Conservation (phyloP, 2,329 filamentous ascomycete species). For the Hypomyces rosellus region DNA sequence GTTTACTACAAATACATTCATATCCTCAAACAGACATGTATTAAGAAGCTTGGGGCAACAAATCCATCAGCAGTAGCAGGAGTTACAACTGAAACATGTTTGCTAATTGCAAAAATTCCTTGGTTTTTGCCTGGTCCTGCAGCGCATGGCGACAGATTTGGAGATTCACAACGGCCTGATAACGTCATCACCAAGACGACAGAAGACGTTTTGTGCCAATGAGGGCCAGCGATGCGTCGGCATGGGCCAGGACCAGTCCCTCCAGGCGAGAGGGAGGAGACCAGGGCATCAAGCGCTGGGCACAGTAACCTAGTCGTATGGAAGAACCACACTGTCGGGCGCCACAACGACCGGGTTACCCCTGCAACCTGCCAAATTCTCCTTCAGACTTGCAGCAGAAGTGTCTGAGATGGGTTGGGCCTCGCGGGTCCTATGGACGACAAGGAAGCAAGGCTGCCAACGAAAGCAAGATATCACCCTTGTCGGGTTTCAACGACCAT, state of each 20-base stretch:
- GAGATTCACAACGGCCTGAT: conserved; percentile 2
- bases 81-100: no score
- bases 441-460: conserved; percentile 5
- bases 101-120: no score
- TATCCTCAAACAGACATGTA: no score
- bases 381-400: not conserved
- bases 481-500: not conserved
- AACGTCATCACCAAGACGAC: conserved; percentile 12
- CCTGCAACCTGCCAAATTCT: conserved; percentile 1
- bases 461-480: conserved; percentile 9
- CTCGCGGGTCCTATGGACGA: not conserved
- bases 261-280: conserved; percentile 2
- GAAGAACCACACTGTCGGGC: conserved; percentile 8
- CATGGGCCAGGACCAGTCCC: conserved; percentile 1
- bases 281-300: no score
- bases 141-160: conserved; percentile 1
- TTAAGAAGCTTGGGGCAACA: no score
- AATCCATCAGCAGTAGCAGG: no score
- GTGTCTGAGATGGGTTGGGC: not conserved
- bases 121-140: no score
- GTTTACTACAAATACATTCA: no score
- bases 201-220: conserved; percentile 4
- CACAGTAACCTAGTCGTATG: no score
- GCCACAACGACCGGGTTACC: conserved; percentile 9
- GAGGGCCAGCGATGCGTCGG: conserved; percentile 3